Percentiles rank a stretch among this genome's conserved stretches.
Evolutionary conservation across 1,284 basidiomycete genomes (phyloP).

Genomic region (Phellinidium pouzarii): DNA sequence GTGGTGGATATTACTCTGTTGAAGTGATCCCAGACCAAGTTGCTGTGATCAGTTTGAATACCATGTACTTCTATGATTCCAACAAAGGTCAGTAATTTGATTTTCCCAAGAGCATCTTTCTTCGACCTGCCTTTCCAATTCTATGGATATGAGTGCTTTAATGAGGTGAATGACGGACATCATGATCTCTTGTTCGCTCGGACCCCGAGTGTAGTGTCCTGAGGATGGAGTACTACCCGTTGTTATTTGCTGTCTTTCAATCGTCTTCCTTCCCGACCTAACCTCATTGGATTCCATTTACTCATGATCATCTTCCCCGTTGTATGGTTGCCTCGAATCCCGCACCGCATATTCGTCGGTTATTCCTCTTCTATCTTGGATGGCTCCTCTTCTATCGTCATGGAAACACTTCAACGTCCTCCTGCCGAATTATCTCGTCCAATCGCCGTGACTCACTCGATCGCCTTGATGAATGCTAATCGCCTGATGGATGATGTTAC

Average conservation of each 20-base stretch:
- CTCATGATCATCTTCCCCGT: conserved; percentile 5
- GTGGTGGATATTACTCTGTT: conserved; percentile 79
- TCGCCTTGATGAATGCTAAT: conserved; percentile 4
- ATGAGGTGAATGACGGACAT: background rate
- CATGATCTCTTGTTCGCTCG: conserved; percentile 7
- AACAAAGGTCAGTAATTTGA: conserved; percentile 63
- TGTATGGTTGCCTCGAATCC: background rate
- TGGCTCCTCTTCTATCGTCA: background rate
- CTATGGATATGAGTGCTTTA: background rate
- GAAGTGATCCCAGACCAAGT: conserved; percentile 77
- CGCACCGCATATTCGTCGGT: conserved; percentile 1
- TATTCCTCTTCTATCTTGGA: background rate
- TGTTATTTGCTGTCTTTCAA: background rate
- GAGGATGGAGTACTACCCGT: background rate
- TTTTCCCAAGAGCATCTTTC: background rate
- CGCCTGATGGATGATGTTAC: background rate
- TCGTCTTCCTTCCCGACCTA: background rate
- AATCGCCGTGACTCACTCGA: conserved; percentile 5
- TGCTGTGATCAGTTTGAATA: conserved; percentile 84
- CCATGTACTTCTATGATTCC: conserved; percentile 88
- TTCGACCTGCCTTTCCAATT: background rate
- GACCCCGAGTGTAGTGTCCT: background rate
- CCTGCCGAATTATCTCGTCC: background rate
- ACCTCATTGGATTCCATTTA: background rate
- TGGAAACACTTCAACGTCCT: background rate